These are phyloP conservation scores for Wallacemonas sp. DNA, from an alignment of 208 protist genomes.

Conservation along the genomic window DNA sequence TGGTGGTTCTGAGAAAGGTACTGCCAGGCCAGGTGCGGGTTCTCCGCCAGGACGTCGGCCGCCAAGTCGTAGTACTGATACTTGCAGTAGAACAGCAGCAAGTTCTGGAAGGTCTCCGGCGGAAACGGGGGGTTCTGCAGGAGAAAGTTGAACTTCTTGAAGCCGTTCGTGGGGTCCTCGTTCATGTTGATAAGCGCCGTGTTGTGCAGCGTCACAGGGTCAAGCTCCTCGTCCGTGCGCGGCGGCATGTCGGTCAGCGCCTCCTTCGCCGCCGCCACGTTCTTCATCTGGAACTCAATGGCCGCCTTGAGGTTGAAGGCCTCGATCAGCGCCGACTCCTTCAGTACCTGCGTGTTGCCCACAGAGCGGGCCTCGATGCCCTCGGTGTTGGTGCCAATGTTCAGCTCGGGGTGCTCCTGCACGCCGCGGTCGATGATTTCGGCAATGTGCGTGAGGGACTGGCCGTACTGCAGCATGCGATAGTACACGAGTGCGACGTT, in stretches of 20 bases:
- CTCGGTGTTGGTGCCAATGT: slow-evolving; percentile 92
- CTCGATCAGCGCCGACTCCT: slow-evolving; percentile 96
- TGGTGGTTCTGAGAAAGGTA: slow-evolving; percentile 92
- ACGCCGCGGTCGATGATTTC: slow-evolving; percentile 97
- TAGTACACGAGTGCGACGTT: slow-evolving; percentile 97
- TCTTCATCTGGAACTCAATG: slow-evolving; percentile 96
- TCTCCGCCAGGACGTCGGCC: slow-evolving; percentile 96
- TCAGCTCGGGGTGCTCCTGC: slow-evolving; percentile 94
- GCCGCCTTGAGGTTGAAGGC: slow-evolving; percentile 98
- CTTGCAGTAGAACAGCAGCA: slow-evolving; percentile 97
- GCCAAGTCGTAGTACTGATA: slow-evolving; percentile 97
- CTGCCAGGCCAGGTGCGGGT: slow-evolving; percentile 94
- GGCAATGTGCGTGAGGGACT: slow-evolving; percentile 92
- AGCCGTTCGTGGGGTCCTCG: slow-evolving; percentile 92
- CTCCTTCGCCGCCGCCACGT: slow-evolving; percentile 90
- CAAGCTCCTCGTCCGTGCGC: slow-evolving; percentile 94
- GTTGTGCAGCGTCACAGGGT: slow-evolving; percentile 98
- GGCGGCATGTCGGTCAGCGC: slow-evolving; percentile 97
- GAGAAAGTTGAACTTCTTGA: slow-evolving; percentile 97
- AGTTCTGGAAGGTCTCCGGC: slow-evolving; percentile 97
- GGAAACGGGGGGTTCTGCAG: slow-evolving; percentile 96
- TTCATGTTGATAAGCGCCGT: slow-evolving; percentile 97
- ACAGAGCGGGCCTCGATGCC: slow-evolving; percentile 94
- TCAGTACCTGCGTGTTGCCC: slow-evolving; percentile 94
- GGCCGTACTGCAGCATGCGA: slow-evolving; percentile 94